Evolutionary conservation across 768 basidiomycete genomes (phyloP), one percentile per base, ranked within the genome.

Genomic region (Lactarius akahatsu): DNA sequence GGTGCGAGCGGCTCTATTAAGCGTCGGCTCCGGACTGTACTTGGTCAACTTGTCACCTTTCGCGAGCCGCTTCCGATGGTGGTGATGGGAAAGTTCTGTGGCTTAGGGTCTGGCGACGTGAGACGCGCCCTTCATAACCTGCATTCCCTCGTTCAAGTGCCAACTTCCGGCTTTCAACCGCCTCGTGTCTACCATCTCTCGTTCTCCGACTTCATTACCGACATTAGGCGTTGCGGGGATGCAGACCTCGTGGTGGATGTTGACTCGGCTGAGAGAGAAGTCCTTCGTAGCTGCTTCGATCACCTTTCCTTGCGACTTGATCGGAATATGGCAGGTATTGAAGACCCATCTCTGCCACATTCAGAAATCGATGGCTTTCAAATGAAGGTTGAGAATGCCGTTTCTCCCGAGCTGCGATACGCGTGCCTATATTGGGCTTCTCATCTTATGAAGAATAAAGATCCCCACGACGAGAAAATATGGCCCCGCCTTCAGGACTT

Each of bases 181-280:
- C 45, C 45, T 23, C 45, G 0, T 47, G 4, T 47, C n/a, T 23
- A 47, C n/a, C 45, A 47, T 11, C 45, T 47, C 45, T 47, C 45
- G n/a, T 47, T 47, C n/a, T 47, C 45, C n/a, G n/a, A 47, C n/a
- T 47, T 47, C 45, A 47, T 47, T 47, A 23, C 23, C 45, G 45
- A 47, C 45, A 1, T n/a, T 47, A 47, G n/a, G n/a, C 45, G 45
- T 23, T 47, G 45, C n/a, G 2, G 15, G 10, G 45, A 47, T 23
- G 3, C 0, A 47, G 45, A 5, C n/a, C 45, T 47, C 5, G 45
- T 47, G 45, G 45, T 47, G 10, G 10, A 47, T 23, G 45, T 47
- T 47, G n/a, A 47, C 11, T n/a, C n/a, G 2, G 10, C n/a, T 2
- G 45, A 47, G n/a, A 11, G 45, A 47, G 45, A 23, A 4, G 10